A percentile compares a stretch with the other conserved stretches of the same genome.
These are phyloP conservation scores for Antitrichia curtipendula DNA, from an alignment of 225 moss, liverwort and hornwort genomes.

Conservation along the genomic window DNA sequence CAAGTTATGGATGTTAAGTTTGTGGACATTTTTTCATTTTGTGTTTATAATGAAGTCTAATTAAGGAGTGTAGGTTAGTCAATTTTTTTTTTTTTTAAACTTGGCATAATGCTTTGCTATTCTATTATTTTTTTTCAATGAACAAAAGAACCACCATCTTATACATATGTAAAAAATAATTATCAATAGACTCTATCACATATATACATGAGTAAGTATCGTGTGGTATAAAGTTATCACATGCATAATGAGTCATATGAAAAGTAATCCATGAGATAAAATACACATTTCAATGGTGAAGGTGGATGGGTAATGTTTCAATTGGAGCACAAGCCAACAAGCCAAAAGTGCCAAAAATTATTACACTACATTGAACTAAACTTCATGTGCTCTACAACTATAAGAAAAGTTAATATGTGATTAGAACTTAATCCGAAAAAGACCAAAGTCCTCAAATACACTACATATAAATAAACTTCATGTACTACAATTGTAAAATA, in stretches of 20 bases:
- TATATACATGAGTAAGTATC: background rate
- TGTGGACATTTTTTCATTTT: background rate
- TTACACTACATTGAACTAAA: background rate
- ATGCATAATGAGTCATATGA: background rate
- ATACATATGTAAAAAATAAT: background rate
- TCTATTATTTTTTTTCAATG: background rate
- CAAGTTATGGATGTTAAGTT: background rate
- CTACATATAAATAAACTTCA: background rate
- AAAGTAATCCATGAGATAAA: background rate
- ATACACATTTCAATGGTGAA: too few species aligned
- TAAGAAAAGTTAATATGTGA: background rate
- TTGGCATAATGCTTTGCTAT: rapidly evolving
- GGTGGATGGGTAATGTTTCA: background rate
- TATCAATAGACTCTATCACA: background rate
- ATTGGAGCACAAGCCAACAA: background rate
- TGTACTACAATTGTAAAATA: too few species aligned
- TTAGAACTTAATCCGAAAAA: background rate
- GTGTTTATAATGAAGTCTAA: background rate
- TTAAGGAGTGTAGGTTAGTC: rapidly evolving
- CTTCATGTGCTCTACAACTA: background rate
- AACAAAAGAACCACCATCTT: background rate
- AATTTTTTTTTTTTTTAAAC: background rate
- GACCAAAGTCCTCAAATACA: background rate
- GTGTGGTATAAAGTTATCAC: background rate
- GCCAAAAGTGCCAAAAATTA: background rate